Base-by-base conservation (phyloP, 202 grass and related monocot genomes). In the Schoenoplectus triqueter region DNA sequence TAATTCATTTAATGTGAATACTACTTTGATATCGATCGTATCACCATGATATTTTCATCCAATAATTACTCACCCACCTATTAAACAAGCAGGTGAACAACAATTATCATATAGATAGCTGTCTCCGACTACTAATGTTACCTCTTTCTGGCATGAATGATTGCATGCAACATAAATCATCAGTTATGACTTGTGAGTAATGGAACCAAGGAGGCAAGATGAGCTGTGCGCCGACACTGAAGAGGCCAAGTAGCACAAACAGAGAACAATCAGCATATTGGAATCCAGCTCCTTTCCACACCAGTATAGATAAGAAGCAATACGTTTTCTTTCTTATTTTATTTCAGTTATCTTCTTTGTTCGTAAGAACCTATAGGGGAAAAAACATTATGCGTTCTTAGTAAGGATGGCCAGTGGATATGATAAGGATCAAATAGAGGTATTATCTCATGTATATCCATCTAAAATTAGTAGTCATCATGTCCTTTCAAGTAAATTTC, bases 271-370 rank as follows among this genome's bases (percentile, higher is more conserved):
- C 57, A 10, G 51, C 1, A 69, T 69, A 69, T 39, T 83, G 80
- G 80, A 40, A 83, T 82, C 61, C 80, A 83, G 47, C 65, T 83
- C 19, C 46, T 69, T 83, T 69, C 11, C 47, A 55, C 64, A 41
- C 64, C 44, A 10, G 17, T 42, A 39, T 82, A 45, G 46, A 22
- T 66, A 66, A 66, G 7, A 10, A 62, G 41, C 21, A 39, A 42
- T 39, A 20, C 9, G 5, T 57, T 15, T 10, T 42, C 5, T 57
- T 55, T 78, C 50, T 78, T n/a, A 57, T 54, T 3, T 31, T 78
- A 31, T 20, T 6, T 76, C 55, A 31, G 0, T 75, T 71, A 42
- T 21, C 17, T 76, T 15, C 7, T 73, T 48, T 52, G 4, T 55
- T 51, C 2, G 18, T 21, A 22, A 64, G 62, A 22, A 17, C 31